Evolutionary conservation across 2,329 filamentous ascomycete genomes (phyloP), one percentile per base, ranked within the genome.

Genomic region (Fusarium sp.): DNA sequence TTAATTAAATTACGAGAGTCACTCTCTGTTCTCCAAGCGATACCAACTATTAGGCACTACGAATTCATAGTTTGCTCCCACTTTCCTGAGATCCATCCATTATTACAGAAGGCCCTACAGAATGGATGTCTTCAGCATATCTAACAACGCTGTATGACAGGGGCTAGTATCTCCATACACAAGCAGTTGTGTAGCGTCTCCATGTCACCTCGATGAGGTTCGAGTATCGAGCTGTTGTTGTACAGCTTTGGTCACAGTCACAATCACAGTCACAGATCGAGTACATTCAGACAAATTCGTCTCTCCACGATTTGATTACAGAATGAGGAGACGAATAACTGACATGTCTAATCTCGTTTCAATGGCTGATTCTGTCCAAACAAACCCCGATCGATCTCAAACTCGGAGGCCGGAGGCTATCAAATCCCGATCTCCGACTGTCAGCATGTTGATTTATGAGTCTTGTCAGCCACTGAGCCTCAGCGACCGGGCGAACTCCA

Each of bases 141-240:
- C 12, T 30, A 30, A 30, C 28, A 59, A 37, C 37, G 45, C 49
- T 55, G 68, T 71, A 51, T 42, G 34, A 68, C 68, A 59, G 28
- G 40, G 30, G 46, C 53, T 55, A 50, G 43, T 59, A 68, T 65
- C 42, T 50, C 48, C 23, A 51, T 59, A 25, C 59, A 72, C 66
- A 60, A 46, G 41, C 51, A 49, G 55, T 49, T 57, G 51, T 67
- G 69, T 62, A 56, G 55, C 69, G 43, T 57, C 45, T 58, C 47
- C 45, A 65, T 71, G 55, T 58, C 69, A 68, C 53, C 53, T 71
- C 69, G 56, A 72, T 66, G 56, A 71, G 59, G 67, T 55, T 71
- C 69, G 63, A 65, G 59, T 64, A 70, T 65, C 54, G 54, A 54
- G 30, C 43, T 21, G 18, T 63, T 27, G 46, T 49, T 53, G 43